Base-by-base conservation (phyloP, 495 filamentous ascomycete genomes). In the Penicillium roqueforti region DNA sequence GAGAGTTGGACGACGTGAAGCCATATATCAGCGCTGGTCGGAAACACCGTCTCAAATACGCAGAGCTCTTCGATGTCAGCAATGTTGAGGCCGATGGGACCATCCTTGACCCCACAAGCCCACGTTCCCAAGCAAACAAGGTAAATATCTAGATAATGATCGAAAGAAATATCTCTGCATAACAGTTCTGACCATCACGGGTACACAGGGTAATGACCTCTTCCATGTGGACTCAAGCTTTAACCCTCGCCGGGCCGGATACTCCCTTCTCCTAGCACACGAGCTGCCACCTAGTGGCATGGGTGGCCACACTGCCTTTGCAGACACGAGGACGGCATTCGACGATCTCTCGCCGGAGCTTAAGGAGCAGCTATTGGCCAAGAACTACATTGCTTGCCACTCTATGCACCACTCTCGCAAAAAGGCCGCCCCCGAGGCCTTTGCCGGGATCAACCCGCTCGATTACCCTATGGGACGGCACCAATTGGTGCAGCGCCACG, bases 211-310 rank as follows among this genome's bases (percentile, higher is more conserved):
- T 32, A 85, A 85, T 55, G 65, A 63, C 18, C 68, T 84, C 18
- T 85, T 78, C 60, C 82, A 85, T 61, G 75, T 74, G 3, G 82
- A 83, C 63, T 77, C 74, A 16, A 70, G 69, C 10, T 84, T 82
- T 63, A 83, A 84, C 61, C 80, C 80, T 14, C 76, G 78, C 0
- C 75, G 82, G 14, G 78, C 82, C 0, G 67, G 62, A n/a, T 79
- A 77, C 67, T 82, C 79, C 10, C 62, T 83, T 3, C 67, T 85
- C 1, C 69, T 74, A 3, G 78, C 80, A 14, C 68, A 72, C 19
- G 67, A 71, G 50, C 66, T 84, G 9, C 80, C 80, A 3, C 81
- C 82, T 0, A 53, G 61, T 0, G 70, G 69, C 3, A 75, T 63
- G 4, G 81, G 80, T 3, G 81, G 80, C 11, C 70, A 76, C 43